Evolutionary conservation across 805 yeast species (phyloP).

Genomic region (Saccharomycopsis sp.): DNA sequence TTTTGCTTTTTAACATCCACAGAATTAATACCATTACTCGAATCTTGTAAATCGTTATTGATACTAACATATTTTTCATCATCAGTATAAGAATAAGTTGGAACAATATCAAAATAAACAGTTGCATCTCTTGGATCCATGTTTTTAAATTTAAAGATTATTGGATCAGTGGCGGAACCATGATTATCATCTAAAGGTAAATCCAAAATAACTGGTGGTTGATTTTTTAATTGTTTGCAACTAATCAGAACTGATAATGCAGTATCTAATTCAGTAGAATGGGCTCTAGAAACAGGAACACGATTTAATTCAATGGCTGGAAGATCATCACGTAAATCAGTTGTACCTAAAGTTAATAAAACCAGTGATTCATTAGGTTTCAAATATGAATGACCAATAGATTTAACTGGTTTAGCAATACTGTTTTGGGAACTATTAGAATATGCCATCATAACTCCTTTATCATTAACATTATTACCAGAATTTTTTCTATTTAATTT

Average conservation of each 20-base stretch:
- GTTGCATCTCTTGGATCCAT: constrained; percentile 39
- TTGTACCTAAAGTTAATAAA: constrained; percentile 78
- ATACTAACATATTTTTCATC: constrained; percentile 9
- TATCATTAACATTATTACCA: neutral
- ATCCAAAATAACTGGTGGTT: constrained; percentile 57
- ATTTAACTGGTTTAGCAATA: constrained; percentile 45
- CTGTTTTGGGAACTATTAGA: neutral
- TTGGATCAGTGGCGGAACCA: constrained; percentile 42
- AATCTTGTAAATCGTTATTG: neutral
- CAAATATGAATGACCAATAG: constrained; percentile 77
- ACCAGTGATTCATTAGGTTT: constrained; percentile 54
- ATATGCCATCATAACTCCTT: too few relatives aligned
- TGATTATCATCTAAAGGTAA: constrained; percentile 68
- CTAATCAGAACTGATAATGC: constrained; percentile 65
- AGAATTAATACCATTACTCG: constrained; percentile 18
- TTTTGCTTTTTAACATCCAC: constrained; percentile 25
- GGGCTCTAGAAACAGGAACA: constrained; percentile 67
- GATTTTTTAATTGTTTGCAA: constrained; percentile 29
- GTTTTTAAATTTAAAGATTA: constrained; percentile 53
- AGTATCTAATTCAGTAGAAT: constrained; percentile 78
- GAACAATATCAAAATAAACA: constrained; percentile 77
- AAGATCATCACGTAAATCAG: constrained; percentile 53
- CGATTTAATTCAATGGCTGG: constrained; percentile 59
- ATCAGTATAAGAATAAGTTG: constrained; percentile 58
- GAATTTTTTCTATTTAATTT: neutral